Evolutionary conservation across 306 rosid species (phyloP).

Genomic region (Dalbergia oliveri): DNA sequence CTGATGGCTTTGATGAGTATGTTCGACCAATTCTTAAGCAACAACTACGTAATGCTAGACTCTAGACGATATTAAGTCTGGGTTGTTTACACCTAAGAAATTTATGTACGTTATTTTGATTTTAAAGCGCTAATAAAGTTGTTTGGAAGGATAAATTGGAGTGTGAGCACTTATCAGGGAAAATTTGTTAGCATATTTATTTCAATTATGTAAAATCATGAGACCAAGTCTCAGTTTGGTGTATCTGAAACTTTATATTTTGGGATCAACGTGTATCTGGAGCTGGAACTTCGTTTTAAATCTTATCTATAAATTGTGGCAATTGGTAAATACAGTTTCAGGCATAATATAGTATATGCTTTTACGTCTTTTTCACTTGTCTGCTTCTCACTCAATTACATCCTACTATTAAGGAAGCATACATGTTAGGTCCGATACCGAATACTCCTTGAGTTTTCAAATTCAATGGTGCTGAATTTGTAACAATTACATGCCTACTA

Average conservation of each 20-base stretch:
- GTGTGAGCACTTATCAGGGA: neutral
- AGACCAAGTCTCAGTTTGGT: neutral
- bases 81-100: neutral
- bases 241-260: neutral
- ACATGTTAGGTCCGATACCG: neutral
- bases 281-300: neutral
- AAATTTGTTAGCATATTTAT: neutral
- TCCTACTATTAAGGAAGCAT: neutral
- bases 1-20: conserved; percentile 84
- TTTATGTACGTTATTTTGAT: neutral
- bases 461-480: neutral
- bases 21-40: conserved; percentile 89
- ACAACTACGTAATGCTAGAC: conserved; percentile 83
- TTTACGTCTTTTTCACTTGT: too few relatives aligned
- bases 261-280: too few relatives aligned
- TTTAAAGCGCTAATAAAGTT: conserved; percentile 24
- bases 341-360: neutral
- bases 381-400: neutral
- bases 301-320: neutral
- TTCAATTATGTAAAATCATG: conserved; percentile 14
- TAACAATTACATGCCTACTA: neutral
- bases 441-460: neutral
- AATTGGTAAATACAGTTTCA: neutral
- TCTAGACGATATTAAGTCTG: conserved; percentile 54
- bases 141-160: neutral